Evolutionary conservation across 2,329 filamentous ascomycete genomes (phyloP), one percentile per base, ranked within the genome.

Genomic region (Thyridium curvatum): DNA sequence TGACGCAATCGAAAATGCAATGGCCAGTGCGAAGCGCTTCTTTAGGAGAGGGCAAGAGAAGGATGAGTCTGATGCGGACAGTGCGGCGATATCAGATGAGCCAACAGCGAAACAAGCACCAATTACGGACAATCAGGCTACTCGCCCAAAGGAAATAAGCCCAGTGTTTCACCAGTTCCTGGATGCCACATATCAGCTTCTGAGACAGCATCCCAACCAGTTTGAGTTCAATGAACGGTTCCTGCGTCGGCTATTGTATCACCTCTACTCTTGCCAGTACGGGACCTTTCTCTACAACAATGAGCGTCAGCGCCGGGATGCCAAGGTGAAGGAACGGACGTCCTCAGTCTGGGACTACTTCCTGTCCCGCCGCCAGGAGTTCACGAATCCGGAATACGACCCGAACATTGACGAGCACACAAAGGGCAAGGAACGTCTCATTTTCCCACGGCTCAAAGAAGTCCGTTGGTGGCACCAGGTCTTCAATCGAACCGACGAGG

Each of bases 191-290:
- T 97, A 93, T 56, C 93, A 98, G 59, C 71, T 98, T 18, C 66
- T 94, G 17, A 74, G 86, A 44, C 93, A 97, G 57, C 72, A 91
- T 52, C 89, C 89, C 1, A 85, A 79, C 7, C 83, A 90, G 0
- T 98, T 98, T 55, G 91, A 98, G 59, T 98, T 89, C 63, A 97
- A 94, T 50, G 93, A 97, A 58, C 81, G 91, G 4, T 97, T 98
- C 60, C 67, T 98, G 7, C 77, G 88, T 18, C 80, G 93, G 15
- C 69, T 98, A 3, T 71, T 97, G 2, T 98, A 97, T 56, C 93
- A 98, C 58, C 74, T 94, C 2, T 91, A 97, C 56, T 91, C 91
- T 1, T 95, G 90, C 49, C 93, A 98, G 58, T 98, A 96, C 47
- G 93, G 93, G 34, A 96, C 91, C 0, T 98, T 98, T 58, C 71